Conservation (phyloP, 2,329 filamentous ascomycete genomes). For the Clonostachys rhizophaga region DNA sequence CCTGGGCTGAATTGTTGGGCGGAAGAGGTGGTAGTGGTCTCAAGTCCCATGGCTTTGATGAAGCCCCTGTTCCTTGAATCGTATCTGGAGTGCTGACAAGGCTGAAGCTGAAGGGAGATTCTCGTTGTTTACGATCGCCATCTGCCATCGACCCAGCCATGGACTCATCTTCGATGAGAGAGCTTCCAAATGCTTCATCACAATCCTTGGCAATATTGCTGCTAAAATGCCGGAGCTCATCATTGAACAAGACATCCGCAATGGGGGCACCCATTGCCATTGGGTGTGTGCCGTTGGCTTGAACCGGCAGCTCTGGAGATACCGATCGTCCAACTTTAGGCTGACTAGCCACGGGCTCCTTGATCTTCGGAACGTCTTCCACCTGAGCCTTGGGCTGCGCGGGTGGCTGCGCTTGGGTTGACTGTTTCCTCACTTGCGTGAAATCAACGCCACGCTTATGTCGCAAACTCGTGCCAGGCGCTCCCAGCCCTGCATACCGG, state of each 20-base stretch:
- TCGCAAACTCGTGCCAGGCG: slow-evolving; percentile 34
- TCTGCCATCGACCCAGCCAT: slow-evolving; percentile 25
- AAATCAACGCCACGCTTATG: slow-evolving; percentile 53
- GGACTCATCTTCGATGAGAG: slow-evolving; percentile 35
- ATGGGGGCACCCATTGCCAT: slow-evolving; percentile 13
- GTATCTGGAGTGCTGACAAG: slow-evolving; percentile 22
- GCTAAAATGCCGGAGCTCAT: slow-evolving; percentile 80
- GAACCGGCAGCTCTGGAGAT: slow-evolving; percentile 20
- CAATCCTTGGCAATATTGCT: slow-evolving; percentile 83
- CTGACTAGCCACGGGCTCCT: not conserved
- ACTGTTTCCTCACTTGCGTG: slow-evolving; percentile 38
- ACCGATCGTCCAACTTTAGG: slow-evolving; percentile 7
- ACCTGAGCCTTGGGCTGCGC: slow-evolving; percentile 4
- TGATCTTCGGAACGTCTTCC: not conserved
- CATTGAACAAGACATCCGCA: slow-evolving; percentile 44
- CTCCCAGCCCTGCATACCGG: slow-evolving; percentile 32
- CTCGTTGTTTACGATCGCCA: slow-evolving; percentile 18
- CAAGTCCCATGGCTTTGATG: slow-evolving; percentile 34
- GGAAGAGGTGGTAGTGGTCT: slow-evolving; percentile 49
- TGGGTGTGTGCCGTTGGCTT: slow-evolving; percentile 13
- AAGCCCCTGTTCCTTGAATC: slow-evolving; percentile 17
- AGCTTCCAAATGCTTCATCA: slow-evolving; percentile 85
- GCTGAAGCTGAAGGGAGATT: slow-evolving; percentile 35
- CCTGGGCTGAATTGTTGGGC: not conserved
- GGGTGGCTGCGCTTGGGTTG: slow-evolving; percentile 16